A percentile compares a stretch with the other conserved stretches of the same genome.
Conservation (phyloP, 805 yeast genomes). For the Naumovozyma baii region DNA sequence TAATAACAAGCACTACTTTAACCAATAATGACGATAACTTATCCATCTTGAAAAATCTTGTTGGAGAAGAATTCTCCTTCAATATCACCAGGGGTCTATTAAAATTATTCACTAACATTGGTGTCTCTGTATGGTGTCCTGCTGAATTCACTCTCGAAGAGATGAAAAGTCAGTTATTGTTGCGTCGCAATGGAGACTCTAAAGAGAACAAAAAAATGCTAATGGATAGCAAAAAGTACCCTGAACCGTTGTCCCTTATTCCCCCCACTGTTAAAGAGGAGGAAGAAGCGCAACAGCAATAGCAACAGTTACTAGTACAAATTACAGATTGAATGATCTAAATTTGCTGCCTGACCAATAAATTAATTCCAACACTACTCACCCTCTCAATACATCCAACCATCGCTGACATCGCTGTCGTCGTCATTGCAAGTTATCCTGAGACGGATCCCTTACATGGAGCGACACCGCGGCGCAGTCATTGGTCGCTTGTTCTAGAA, state of each 20-base stretch:
- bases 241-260: no score
- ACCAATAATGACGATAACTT: conserved; percentile 1
- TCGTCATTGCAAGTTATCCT: no score
- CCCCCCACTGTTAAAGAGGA: neutral
- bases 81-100: conserved; percentile 4
- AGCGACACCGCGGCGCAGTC: no score
- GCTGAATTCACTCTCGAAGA: conserved; percentile 18
- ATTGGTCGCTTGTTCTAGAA: neutral
- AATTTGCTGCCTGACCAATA: neutral
- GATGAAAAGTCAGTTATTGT: conserved; percentile 2
- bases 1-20: neutral
- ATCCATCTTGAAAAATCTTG: neutral
- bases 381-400: no score
- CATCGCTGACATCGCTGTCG: no score
- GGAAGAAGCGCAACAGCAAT: neutral
- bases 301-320: neutral
- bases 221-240: no score
- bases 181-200: neutral
- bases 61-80: conserved; percentile 5
- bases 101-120: neutral
- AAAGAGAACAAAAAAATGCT: neutral
- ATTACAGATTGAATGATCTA: neutral
- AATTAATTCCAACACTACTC: neutral
- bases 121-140: conserved; percentile 13
- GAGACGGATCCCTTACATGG: no score